A percentile compares a stretch with the other conserved stretches of the same genome.
Conservation (phyloP, 306 rosid genomes). For the Carpinus fangiana region DNA sequence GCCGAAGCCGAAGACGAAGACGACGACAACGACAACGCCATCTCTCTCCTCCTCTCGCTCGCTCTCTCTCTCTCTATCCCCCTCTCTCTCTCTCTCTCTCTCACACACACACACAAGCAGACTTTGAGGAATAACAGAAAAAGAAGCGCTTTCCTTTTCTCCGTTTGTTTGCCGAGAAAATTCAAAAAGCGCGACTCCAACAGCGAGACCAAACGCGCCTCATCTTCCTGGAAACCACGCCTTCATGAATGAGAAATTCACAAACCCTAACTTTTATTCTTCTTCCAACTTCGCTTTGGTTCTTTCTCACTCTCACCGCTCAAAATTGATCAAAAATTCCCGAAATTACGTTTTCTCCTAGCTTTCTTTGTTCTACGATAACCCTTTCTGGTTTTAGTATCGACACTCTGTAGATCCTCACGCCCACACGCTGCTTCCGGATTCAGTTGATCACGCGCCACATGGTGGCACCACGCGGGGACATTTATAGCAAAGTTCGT, state of each 20-base stretch:
- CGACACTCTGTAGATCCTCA: not conserved
- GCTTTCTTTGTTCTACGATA: not conserved
- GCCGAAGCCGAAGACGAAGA: constrained; percentile 70
- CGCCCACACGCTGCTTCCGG: not conserved
- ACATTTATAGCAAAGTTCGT: too few species aligned
- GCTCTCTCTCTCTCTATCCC: constrained; percentile 24
- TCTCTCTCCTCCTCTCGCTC: constrained; percentile 21
- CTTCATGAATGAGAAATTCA: constrained; percentile 26
- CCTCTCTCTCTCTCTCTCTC: constrained; percentile 30
- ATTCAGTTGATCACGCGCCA: not conserved
- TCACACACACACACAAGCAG: not conserved
- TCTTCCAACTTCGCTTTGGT: not conserved
- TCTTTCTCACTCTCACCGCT: constrained; percentile 12
- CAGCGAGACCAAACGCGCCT: not conserved
- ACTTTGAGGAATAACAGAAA: constrained; percentile 22
- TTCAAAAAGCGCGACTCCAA: not conserved
- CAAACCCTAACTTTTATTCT: constrained; percentile 44
- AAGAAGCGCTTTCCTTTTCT: not conserved
- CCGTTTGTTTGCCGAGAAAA: constrained; percentile 15
- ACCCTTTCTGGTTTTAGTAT: not conserved
- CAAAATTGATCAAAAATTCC: not conserved
- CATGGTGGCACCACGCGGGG: not conserved
- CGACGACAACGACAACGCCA: constrained; percentile 46
- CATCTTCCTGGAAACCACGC: constrained; percentile 4
- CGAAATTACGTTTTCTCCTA: not conserved